phyloP scores from a whole-genome alignment of 345 rosid genomes.

The Lepidium africanum region DNA sequence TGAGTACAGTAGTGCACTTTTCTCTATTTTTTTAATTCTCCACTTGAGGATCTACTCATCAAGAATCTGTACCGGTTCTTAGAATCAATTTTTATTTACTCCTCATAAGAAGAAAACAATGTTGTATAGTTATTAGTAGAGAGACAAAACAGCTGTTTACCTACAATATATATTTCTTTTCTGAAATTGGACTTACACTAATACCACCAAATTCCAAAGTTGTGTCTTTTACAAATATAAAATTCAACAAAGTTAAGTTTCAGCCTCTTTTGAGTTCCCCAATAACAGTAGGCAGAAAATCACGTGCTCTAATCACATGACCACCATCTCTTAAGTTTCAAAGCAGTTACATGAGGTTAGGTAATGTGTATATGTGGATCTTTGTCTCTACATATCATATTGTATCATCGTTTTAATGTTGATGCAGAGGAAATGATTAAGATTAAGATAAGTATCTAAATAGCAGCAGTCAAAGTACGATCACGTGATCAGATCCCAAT shows the following conservation, averaged over 20 bases:
- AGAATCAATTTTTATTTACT: neutral
- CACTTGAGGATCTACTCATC: constrained; percentile 9
- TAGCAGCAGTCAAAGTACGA: constrained; percentile 21
- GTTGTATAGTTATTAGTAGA: neutral
- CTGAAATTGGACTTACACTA: constrained; percentile 5
- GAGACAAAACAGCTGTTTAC: constrained; percentile 30
- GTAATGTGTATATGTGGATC: constrained; percentile 11
- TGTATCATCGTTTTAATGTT: neutral
- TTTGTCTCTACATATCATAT: constrained; percentile 22
- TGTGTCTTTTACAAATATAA: constrained; percentile 6
- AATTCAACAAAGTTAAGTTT: constrained; percentile 19
- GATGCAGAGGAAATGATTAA: constrained; percentile 7
- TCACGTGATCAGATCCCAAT: constrained; percentile 34
- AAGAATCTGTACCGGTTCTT: constrained; percentile 12
- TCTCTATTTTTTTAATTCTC: neutral
- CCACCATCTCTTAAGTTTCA: constrained; percentile 20
- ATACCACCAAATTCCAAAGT: constrained; percentile 25
- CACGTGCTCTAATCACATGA: constrained; percentile 32
- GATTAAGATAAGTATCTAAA: constrained; percentile 12
- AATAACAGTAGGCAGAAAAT: constrained; percentile 22
- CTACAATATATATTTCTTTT: constrained; percentile 10
- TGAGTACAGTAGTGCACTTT: neutral
- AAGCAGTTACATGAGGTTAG: constrained; percentile 16
- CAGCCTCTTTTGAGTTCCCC: constrained; percentile 30
- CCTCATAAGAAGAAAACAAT: neutral